phyloP scores from a whole-genome alignment of 148 eudicot species.

The Vaccinium macrocarpon region DNA sequence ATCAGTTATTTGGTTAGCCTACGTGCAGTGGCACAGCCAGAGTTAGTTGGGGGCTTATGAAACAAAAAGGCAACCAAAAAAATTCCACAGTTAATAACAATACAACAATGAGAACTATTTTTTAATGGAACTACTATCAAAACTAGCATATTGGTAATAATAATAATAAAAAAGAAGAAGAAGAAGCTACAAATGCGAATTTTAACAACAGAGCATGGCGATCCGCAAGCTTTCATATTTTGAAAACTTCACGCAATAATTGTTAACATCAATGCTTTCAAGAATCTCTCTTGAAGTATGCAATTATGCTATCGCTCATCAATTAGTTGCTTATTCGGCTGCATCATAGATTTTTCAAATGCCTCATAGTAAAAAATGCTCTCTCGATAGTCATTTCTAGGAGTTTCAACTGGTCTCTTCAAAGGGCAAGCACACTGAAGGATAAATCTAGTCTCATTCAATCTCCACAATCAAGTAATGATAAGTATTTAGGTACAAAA shows the following conservation, averaged over 20 bases:
- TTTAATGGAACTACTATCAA: neutral
- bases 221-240: neutral
- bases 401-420: neutral
- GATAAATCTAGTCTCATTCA: neutral
- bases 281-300: neutral
- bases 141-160: neutral
- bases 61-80: neutral
- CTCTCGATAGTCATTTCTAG: neutral
- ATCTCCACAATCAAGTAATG: neutral
- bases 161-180: no score
- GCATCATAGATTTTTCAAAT: neutral
- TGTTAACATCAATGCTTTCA: neutral
- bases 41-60: neutral
- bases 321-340: neutral
- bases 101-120: neutral
- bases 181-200: neutral
- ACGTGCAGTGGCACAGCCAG: neutral
- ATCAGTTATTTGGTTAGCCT: neutral
- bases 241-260: neutral
- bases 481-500: neutral
- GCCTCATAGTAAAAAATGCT: neutral
- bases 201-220: neutral
- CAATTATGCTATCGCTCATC: neutral
- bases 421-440: neutral
- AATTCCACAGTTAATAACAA: neutral